Evolutionary conservation across 2,329 filamentous ascomycete genomes (phyloP).

Genomic region (Aspergillus spinulosporus): DNA sequence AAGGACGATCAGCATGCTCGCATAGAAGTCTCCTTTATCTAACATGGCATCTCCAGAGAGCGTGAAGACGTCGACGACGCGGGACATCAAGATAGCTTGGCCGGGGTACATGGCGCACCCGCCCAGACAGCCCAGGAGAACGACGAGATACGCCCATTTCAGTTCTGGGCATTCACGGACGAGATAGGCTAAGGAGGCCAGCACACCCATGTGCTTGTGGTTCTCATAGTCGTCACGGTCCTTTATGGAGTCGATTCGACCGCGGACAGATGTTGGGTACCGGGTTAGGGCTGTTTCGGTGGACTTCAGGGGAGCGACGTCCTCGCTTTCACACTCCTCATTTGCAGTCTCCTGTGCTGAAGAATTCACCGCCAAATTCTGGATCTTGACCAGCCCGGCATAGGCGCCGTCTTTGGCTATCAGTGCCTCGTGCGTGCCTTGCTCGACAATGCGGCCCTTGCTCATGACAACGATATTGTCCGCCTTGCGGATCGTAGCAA

Average conservation of each 20-base stretch:
- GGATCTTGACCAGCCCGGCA: conserved; percentile 80
- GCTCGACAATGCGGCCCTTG: conserved; percentile 79
- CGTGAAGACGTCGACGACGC: conserved; percentile 74
- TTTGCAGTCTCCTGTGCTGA: conserved; percentile 29
- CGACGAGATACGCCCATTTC: conserved; percentile 5
- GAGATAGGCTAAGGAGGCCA: not conserved
- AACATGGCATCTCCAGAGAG: conserved; percentile 61
- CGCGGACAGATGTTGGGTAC: conserved; percentile 8
- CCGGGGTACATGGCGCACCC: conserved; percentile 79
- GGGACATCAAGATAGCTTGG: conserved; percentile 80
- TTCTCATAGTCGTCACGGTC: conserved; percentile 13
- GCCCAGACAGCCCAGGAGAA: conserved; percentile 40
- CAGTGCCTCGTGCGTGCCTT: conserved; percentile 82
- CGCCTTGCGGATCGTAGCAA: conserved; percentile 90
- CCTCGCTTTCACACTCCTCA: not conserved
- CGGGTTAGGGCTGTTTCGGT: not conserved
- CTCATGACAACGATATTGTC: conserved; percentile 96
- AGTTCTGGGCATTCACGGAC: conserved; percentile 9
- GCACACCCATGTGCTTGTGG: conserved; percentile 9
- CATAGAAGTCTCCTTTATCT: conserved; percentile 80
- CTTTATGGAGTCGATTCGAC: conserved; percentile 4
- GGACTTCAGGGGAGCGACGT: not conserved
- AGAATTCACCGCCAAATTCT: conserved; percentile 63
- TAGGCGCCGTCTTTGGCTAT: conserved; percentile 72
- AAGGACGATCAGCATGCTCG: conserved; percentile 83